Percentiles rank a stretch among this genome's conserved stretches.
phyloP scores from a whole-genome alignment of 2,329 filamentous ascomycete species.

The Truncatella angustata region DNA sequence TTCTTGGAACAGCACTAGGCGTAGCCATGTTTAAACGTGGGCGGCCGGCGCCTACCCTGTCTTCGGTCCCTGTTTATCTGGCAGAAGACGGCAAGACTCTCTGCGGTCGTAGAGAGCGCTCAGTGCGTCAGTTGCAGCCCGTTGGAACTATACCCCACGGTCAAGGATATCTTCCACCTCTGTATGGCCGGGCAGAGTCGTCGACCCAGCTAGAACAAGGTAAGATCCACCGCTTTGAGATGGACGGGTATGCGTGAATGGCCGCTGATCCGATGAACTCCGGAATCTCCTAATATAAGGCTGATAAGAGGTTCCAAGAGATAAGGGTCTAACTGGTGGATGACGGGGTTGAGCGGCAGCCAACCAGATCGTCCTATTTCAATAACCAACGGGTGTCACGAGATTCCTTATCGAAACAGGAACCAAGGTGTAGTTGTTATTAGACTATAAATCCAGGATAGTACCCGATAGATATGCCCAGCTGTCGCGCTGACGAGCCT shows the following conservation, averaged over 20 bases:
- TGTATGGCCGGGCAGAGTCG: constrained; percentile 10
- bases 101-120: neutral
- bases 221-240: constrained; percentile 18
- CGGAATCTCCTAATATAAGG: constrained; percentile 12
- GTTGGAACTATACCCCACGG: constrained; percentile 9
- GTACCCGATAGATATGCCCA: neutral
- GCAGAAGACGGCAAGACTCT: neutral
- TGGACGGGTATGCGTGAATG: constrained; percentile 16
- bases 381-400: neutral
- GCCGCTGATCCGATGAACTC: constrained; percentile 19
- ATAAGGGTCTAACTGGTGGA: constrained; percentile 22
- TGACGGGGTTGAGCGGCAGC: constrained; percentile 7
- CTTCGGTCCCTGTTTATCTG: neutral
- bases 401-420: constrained; percentile 8
- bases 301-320: constrained; percentile 20
- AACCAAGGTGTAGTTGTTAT: constrained; percentile 7
- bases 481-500: constrained; percentile 5
- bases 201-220: constrained; percentile 5
- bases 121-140: constrained; percentile 1
- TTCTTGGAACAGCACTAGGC: constrained; percentile 53
- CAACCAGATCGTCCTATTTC: neutral
- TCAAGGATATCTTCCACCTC: constrained; percentile 8
- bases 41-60: constrained; percentile 3
- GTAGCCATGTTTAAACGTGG: constrained; percentile 45
- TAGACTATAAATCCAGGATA: constrained; percentile 6